phyloP scores from a whole-genome alignment of 169 alveolate species.

The Plasmodium gonderi region DNA sequence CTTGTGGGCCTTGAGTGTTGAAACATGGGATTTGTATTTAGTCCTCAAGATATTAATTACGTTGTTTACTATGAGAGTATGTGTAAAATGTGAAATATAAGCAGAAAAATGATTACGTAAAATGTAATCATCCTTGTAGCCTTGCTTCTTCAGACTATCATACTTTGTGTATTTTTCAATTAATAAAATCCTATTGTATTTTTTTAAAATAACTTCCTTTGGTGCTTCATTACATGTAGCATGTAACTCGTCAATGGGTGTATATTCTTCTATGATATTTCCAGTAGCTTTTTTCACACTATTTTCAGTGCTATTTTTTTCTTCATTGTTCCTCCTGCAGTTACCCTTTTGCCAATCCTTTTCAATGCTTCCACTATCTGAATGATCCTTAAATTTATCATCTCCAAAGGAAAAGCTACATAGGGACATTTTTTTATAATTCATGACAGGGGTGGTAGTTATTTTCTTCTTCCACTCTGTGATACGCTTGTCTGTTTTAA shows the following conservation, averaged over 20 bases:
- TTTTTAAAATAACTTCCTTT: not conserved
- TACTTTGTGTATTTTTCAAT: constrained; percentile 65
- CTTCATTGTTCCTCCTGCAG: not conserved
- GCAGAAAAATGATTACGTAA: constrained; percentile 20
- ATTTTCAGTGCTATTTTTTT: not conserved
- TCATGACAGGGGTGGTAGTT: not conserved
- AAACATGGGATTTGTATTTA: constrained; percentile 33
- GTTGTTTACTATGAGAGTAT: constrained; percentile 64
- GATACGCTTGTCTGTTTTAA: not conserved
- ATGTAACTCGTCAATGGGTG: not conserved
- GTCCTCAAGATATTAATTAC: constrained; percentile 35
- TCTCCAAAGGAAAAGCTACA: not conserved
- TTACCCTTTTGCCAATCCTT: not conserved
- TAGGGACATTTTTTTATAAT: not conserved
- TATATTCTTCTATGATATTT: not conserved
- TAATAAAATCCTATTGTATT: constrained; percentile 43
- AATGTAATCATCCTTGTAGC: constrained; percentile 54
- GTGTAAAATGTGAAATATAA: constrained; percentile 67
- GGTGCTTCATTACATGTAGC: not conserved
- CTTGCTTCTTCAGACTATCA: constrained; percentile 52
- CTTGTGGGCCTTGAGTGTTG: constrained; percentile 46
- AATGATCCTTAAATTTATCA: not conserved
- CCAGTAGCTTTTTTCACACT: not conserved
- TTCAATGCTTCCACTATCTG: not conserved
- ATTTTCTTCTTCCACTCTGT: not conserved